Evolutionary conservation across 2,329 filamentous ascomycete genomes (phyloP).

Genomic region (Kalmusia sp.): DNA sequence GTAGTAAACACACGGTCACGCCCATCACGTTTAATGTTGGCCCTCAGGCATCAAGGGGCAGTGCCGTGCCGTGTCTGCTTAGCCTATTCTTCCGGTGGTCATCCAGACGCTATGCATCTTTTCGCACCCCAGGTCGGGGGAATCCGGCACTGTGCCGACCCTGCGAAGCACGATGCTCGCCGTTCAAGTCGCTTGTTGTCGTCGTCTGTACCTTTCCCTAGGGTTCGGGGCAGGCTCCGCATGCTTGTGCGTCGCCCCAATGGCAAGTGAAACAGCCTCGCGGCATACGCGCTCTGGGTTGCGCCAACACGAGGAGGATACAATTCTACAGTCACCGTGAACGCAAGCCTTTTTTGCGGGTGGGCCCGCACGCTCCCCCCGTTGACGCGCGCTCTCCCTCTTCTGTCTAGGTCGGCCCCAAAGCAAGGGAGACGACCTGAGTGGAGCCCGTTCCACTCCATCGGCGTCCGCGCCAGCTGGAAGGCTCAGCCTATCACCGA

Average conservation of each 20-base stretch:
- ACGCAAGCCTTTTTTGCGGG: too few species aligned
- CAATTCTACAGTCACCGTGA: too few species aligned
- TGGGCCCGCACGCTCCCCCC: neutral
- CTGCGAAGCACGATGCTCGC: too few species aligned
- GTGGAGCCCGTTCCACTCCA: conserved; percentile 1
- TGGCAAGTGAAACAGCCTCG: neutral
- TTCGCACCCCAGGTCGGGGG: neutral
- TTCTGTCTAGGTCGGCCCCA: conserved; percentile 8
- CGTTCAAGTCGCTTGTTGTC: too few species aligned
- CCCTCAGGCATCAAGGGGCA: conserved; percentile 9
- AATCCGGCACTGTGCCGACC: neutral
- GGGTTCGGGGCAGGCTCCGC: too few species aligned
- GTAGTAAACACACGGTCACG: conserved; percentile 3
- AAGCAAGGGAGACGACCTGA: conserved; percentile 8
- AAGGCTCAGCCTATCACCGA: conserved; percentile 5
- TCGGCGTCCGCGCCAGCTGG: conserved; percentile 4
- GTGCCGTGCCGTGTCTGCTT: neutral
- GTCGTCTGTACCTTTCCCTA: too few species aligned
- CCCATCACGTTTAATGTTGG: neutral
- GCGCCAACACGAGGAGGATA: too few species aligned
- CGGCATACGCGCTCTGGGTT: too few species aligned
- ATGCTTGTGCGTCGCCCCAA: neutral
- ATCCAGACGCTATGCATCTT: conserved; percentile 3
- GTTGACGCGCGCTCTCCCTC: neutral
- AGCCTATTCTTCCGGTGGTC: conserved; percentile 1